Evolutionary conservation across 2,329 filamentous ascomycete genomes (phyloP).

Genomic region (Aulographum hederae): DNA sequence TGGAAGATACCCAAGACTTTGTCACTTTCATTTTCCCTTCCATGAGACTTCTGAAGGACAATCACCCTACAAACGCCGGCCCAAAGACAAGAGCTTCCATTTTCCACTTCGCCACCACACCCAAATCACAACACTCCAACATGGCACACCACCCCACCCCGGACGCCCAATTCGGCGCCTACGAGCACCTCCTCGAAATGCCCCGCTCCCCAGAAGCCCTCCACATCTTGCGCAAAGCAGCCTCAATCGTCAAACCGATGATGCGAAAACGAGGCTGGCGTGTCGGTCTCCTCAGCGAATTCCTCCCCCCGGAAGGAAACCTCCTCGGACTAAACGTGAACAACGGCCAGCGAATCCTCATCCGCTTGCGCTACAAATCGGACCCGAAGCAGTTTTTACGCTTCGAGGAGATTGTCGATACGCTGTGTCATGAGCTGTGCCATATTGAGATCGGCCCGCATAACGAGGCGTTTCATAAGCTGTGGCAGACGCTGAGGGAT

Average conservation of each 20-base stretch:
- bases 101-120: too few relatives aligned
- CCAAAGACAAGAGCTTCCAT: too few relatives aligned
- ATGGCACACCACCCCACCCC: too few relatives aligned
- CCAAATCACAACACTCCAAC: too few relatives aligned
- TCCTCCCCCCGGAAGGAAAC: constrained; percentile 49
- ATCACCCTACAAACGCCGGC: too few relatives aligned
- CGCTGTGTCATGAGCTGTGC: constrained; percentile 85
- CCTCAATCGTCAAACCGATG: constrained; percentile 81
- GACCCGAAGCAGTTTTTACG: constrained; percentile 64
- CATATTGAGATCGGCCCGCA: constrained; percentile 77
- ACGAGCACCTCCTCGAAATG: constrained; percentile 28
- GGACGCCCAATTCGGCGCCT: constrained; percentile 30
- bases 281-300: constrained; percentile 65
- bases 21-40: too few relatives aligned
- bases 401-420: constrained; percentile 66
- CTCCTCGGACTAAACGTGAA: constrained; percentile 54
- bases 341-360: constrained; percentile 56
- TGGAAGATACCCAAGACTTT: too few relatives aligned
- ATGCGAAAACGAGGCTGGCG: constrained; percentile 77
- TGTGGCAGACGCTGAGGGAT: constrained; percentile 80
- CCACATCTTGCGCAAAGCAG: constrained; percentile 55
- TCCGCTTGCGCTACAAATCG: constrained; percentile 60
- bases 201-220: constrained; percentile 26
- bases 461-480: constrained; percentile 60
- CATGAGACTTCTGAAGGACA: too few relatives aligned